phyloP scores from a whole-genome alignment of 2,329 filamentous ascomycete genomes.

The Pseudocercospora cruenta region DNA sequence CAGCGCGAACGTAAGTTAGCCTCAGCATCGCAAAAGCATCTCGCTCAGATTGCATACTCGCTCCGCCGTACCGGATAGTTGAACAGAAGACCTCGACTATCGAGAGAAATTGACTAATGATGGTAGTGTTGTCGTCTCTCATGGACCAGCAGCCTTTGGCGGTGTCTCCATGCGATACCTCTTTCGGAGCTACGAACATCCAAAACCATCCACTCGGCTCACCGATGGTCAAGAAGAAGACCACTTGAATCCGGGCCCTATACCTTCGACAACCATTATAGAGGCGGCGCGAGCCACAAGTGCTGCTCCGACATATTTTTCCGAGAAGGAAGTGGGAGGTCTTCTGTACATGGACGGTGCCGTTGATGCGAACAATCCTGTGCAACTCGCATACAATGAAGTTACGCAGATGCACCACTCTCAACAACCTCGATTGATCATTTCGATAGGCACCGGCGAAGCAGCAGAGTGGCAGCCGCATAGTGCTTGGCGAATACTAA shows the following conservation, averaged over 20 bases:
- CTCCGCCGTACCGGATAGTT: conserved; percentile 9
- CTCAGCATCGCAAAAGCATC: not conserved
- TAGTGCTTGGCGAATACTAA: not conserved
- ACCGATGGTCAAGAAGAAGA: not conserved
- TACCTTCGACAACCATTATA: conserved; percentile 20
- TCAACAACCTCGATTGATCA: conserved; percentile 19
- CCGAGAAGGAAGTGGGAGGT: conserved; percentile 7
- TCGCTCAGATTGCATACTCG: not conserved
- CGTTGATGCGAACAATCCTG: conserved; percentile 25
- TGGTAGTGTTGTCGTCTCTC: not conserved
- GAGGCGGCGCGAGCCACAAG: conserved; percentile 25
- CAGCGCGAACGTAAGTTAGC: conserved; percentile 18
- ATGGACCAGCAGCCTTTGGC: not conserved
- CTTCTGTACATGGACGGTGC: conserved; percentile 23
- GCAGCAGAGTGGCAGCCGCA: not conserved
- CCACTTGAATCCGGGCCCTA: conserved; percentile 13
- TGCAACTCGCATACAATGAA: conserved; percentile 21
- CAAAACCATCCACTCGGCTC: conserved; percentile 1
- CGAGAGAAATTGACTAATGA: not conserved
- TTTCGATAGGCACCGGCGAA: conserved; percentile 26
- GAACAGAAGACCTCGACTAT: not conserved
- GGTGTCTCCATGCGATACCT: conserved; percentile 3
- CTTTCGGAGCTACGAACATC: conserved; percentile 23
- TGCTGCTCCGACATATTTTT: conserved; percentile 26
- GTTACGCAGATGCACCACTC: conserved; percentile 23